phyloP scores from a whole-genome alignment of 352 stramenopile species.

The Phytophthora cryptogea region DNA sequence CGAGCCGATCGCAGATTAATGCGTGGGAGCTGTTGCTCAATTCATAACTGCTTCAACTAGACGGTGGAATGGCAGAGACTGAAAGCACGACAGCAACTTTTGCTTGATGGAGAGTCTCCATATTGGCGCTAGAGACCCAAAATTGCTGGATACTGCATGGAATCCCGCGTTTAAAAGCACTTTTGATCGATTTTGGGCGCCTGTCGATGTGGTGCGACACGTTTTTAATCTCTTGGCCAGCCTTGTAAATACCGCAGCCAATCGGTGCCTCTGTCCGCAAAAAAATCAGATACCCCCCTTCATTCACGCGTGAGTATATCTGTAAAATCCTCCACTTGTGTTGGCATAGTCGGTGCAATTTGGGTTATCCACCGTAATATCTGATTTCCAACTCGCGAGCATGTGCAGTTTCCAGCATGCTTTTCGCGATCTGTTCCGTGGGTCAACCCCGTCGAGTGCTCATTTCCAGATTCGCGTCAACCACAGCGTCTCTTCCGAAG shows the following conservation, averaged over 20 bases:
- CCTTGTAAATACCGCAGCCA: slow-evolving; percentile 7
- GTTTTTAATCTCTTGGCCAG: slow-evolving; percentile 7
- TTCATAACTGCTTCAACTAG: background rate
- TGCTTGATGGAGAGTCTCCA: no score
- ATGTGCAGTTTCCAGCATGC: background rate
- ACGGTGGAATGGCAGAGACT: background rate
- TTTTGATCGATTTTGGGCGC: slow-evolving; percentile 8
- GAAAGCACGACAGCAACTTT: no score
- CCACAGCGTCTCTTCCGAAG: background rate
- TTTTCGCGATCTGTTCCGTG: slow-evolving; percentile 20
- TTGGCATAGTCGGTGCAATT: slow-evolving; percentile 3
- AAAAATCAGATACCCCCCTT: slow-evolving; percentile 10
- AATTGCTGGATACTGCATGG: slow-evolving; percentile 7
- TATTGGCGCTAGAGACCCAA: no score
- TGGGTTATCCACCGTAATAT: background rate
- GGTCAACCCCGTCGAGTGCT: slow-evolving; percentile 15
- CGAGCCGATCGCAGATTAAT: slow-evolving; percentile 19
- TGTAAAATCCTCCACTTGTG: background rate
- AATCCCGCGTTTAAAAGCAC: background rate
- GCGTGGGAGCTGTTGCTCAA: slow-evolving; percentile 4
- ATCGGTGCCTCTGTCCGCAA: background rate
- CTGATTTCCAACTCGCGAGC: background rate
- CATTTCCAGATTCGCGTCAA: slow-evolving; percentile 23
- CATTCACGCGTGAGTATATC: background rate
- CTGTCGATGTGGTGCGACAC: slow-evolving; percentile 16